phyloP scores from a whole-genome alignment of 345 rosid species.

The Orychophragmus violaceus region DNA sequence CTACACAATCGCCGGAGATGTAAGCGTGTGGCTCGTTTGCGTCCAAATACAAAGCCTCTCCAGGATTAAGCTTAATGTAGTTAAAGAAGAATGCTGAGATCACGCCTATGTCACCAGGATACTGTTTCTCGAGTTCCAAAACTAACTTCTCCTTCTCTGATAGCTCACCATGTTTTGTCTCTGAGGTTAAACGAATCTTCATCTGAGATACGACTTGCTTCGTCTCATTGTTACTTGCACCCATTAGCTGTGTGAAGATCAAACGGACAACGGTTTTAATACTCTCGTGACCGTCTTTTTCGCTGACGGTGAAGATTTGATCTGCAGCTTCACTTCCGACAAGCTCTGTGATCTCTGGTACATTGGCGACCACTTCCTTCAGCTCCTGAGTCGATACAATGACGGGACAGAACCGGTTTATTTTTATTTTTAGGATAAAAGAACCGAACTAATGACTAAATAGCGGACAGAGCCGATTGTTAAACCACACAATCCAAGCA shows the following conservation, averaged over 20 bases:
- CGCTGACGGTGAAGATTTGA: constrained; percentile 36
- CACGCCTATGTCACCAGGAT: constrained; percentile 78
- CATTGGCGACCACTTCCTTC: constrained; percentile 52
- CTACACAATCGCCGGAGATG: constrained; percentile 77
- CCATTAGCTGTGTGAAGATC: constrained; percentile 75
- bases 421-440: not conserved
- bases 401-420: constrained; percentile 8
- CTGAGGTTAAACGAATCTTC: constrained; percentile 48
- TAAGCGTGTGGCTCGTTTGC: constrained; percentile 97
- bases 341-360: constrained; percentile 77
- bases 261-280: constrained; percentile 50
- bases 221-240: constrained; percentile 51
- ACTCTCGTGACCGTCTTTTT: constrained; percentile 39
- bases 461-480: too few relatives aligned
- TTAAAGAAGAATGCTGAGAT: constrained; percentile 80
- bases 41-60: constrained; percentile 88
- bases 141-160: constrained; percentile 75
- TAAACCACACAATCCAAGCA: not conserved
- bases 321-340: constrained; percentile 51
- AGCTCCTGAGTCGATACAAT: too few relatives aligned
- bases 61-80: constrained; percentile 79
- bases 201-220: constrained; percentile 46
- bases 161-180: constrained; percentile 49
- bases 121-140: constrained; percentile 67
- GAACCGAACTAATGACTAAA: too few relatives aligned